Base-by-base conservation (phyloP, 345 rosid genomes). In the Moricandia arvensis region DNA sequence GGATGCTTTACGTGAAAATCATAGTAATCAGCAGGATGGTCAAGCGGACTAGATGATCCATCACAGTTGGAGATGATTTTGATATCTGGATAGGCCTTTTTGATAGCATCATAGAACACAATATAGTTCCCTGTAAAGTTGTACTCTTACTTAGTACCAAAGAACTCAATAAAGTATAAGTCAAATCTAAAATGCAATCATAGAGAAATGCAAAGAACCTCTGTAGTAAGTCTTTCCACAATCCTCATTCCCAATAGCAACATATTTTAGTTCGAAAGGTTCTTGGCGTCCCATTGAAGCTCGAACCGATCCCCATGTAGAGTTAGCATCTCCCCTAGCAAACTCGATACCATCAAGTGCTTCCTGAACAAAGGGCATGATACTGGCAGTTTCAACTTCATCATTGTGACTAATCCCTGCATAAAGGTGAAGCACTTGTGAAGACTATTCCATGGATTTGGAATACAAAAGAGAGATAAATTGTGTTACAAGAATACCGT, bases 211-310 rank as follows among this genome's bases (percentile, higher is more conserved):
- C 81, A 80, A 65, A 89, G 78, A 59, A 92, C 98, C 99, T 93
- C 75, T 81, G 79, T 93, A 96, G 73, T 93, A 83, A 75, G 84
- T 89, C 85, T 91, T 96, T 47, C 83, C 80, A 66, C 99, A 96
- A 80, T 96, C 99, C 71, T 93, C 98, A 69, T 96, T 96, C 45
- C 99, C 98, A 35, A 96, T 57, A 17, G 99, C 97, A 83, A 96
- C 94, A 73, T 93, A 90, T 86, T 75, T 91, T 71, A 96, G 86
- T 74, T 96, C 91, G 76, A 96, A 96, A 57, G 99, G 99, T 51
- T 89, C 85, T 7, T 88, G 87, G 66, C 90, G 98, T 72, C 99
- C 99, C 98, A 95, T 85, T 62, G 87, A 77, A 79, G 96, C 97
- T 76, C 98, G 87, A 47, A 93, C 82, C 27, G 96, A 82, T 71